Evolutionary conservation across 371 early-diverging fungal species (phyloP), one percentile per base, ranked within the genome.

Genomic region (Actinomortierella ambigua): DNA sequence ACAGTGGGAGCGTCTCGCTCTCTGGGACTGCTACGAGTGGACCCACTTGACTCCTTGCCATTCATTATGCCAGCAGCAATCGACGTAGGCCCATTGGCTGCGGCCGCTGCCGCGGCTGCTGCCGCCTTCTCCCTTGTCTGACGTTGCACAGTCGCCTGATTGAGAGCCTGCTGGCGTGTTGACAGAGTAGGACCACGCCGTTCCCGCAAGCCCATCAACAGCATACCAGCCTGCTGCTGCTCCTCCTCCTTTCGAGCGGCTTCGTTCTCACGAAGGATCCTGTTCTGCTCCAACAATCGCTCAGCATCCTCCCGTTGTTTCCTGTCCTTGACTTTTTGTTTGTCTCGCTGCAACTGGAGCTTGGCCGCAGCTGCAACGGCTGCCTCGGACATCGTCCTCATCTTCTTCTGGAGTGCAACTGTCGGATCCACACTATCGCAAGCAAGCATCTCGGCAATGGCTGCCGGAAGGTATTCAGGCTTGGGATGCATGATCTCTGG

Each of bases 21-120:
- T 63, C 67, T 13, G 75, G 53, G 11, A 63, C 3, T 0, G 67
- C 66, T 0, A 67, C 66, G 52, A 67, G 54, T 6, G 67, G 67
- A 17, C 63, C 67, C 8, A 67, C 44, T 20, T 60, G 63, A 26
- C 60, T 50, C 17, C 63, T 65, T 3, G n/a, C n/a, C n/a, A n/a
- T n/a, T n/a, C n/a, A n/a, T n/a, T n/a, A n/a, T n/a, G n/a, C n/a
- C n/a, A 46, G 46, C 8, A 20, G 23, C 9, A 54, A 48, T 27
- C 61, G 67, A 22, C 61, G 28, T 29, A 47, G 27, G 3, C 67
- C 67, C 9, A 22, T 24, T 48, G 48, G 48, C 18, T 15, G 44
- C 44, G 13, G n/a, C 15, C 20, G 44, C 44, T 44, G 44, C 13
- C 20, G 44, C 15, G 44, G 44, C 15, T 48, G 48, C 8, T 48